Base-by-base conservation (phyloP, 2,329 filamentous ascomycete genomes). In the Clonostachys chloroleuca region DNA sequence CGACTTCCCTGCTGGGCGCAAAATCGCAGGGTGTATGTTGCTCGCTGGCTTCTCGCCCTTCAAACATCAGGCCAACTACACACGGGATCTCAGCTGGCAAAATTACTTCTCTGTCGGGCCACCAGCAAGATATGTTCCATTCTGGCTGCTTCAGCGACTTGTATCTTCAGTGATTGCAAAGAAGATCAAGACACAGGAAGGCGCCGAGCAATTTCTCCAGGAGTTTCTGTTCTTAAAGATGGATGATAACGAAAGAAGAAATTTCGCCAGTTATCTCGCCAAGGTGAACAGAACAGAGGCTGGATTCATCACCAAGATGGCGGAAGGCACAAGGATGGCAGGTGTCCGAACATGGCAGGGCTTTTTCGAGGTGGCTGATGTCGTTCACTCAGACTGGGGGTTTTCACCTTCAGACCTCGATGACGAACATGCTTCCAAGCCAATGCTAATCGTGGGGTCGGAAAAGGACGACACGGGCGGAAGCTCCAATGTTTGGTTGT, bases 311-410 rank as follows among this genome's bases (percentile, higher is more conserved):
- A 24, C 12, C 1, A 18, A 35, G 10, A 45, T 54, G 48, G 54
- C 54, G 9, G 13, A n/a, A 2, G 42, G 49, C 6, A 42, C 51
- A 1, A 44, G 56, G 17, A 44, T 34, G 42, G 20, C 33, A 14
- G 30, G 41, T 52, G 45, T 17, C 51, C 43, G 30, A 17, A 47
- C 12, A 51, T 59, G 55, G 54, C 54, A 55, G 24, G 56, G 55
- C 7, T 59, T 57, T 24, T 50, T 55, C 43, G 54, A 59, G 18
- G 54, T 55, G 34, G 49, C 53, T 2, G 55, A 56, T 40, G 52
- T 56, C 20, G 47, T 59, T 17, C 52, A 55, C 46, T 51, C 53
- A 2, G 54, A 57, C 33, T 57, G 56, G 55, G 56, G 55, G 3
- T 56, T 56, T 37, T 7, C 42, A n/a, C 52, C 54, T 4, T 36